Evolutionary conservation across 495 filamentous ascomycete species (phyloP), one percentile per base, ranked within the genome.

Genomic region (Lepraria neglecta): DNA sequence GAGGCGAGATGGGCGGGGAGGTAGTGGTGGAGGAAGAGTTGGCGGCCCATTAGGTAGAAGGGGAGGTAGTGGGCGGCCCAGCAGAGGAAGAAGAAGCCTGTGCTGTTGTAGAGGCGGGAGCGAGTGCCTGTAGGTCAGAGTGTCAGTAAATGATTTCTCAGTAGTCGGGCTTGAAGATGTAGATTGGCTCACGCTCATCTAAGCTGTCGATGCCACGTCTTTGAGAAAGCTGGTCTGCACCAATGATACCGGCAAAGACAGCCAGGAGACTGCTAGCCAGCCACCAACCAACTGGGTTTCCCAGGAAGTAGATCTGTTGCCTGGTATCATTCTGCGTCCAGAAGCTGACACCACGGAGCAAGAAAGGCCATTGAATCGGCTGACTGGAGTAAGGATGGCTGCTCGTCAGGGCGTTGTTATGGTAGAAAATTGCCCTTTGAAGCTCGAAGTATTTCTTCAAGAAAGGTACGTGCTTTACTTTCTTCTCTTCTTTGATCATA

Each of bases 261-360:
- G 94, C 95, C 53, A 98, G 76, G 28, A 97, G 74, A 76, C 87
- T 89, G 71, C 89, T 94, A 28, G 91, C 85, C 64, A 98, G 81
- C 94, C 94, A 98, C 94, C 94, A 98, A 46, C 95, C 94, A 58
- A 97, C 75, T 6, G 95, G 94, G 76, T 98, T 98, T 46, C 94
- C 94, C 38, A 98, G 75, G 81, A 98, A 98, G 76, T 98, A 98
- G 68, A 98, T 98, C 75, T 98, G 94, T 75, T 94, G 87, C 33
- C 89, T 84, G 11, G 92, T 97, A 50, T 96, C 91, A 72, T 92
- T 94, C 72, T 98, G 88, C 11, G 94, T 98, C 94, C 94, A 98
- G 85, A 98, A 98, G 72, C 91, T 96, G 62, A 98, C 95, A 68
- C 94, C 94, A 14, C 95, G 86, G 43, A 98, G 78, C 64, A 98